Percentiles rank a stretch among this genome's conserved stretches.
phyloP scores from a whole-genome alignment of 208 protist species.

The Herpetomonas tarakana region DNA sequence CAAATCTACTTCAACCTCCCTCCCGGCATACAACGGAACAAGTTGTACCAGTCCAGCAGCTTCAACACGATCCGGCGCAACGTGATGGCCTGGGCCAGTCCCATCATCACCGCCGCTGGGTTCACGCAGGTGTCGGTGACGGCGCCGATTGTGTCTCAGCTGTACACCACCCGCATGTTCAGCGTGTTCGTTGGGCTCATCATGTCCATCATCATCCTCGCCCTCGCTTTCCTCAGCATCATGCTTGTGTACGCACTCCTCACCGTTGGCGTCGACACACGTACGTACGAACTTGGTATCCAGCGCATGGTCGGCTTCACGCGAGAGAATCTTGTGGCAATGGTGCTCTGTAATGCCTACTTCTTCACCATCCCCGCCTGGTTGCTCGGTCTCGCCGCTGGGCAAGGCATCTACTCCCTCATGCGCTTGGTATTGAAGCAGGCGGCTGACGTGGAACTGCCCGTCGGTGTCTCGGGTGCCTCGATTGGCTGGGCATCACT shows the following conservation, averaged over 20 bases:
- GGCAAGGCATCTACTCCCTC: constrained; percentile 47
- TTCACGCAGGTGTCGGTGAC: constrained; percentile 54
- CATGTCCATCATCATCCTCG: constrained; percentile 87
- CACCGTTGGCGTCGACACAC: constrained; percentile 90
- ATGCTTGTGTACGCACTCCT: constrained; percentile 95
- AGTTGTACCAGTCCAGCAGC: constrained; percentile 33
- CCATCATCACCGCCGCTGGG: constrained; percentile 50
- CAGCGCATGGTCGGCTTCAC: constrained; percentile 91
- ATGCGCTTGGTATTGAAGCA: constrained; percentile 32
- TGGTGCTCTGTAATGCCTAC: constrained; percentile 63
- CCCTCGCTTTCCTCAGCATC: constrained; percentile 82
- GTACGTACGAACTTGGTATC: constrained; percentile 94
- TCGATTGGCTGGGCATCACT: constrained; percentile 69
- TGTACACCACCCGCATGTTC: constrained; percentile 66
- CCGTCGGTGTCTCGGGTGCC: constrained; percentile 21
- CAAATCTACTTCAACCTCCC: constrained; percentile 51
- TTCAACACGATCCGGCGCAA: constrained; percentile 50
- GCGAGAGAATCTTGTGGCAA: constrained; percentile 34
- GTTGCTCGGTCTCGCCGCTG: constrained; percentile 60
- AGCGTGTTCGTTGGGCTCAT: constrained; percentile 88
- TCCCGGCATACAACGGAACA: constrained; percentile 15
- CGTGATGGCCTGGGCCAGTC: constrained; percentile 40
- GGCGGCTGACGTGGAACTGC: constrained; percentile 43
- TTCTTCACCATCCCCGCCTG: constrained; percentile 82
- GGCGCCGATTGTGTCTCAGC: constrained; percentile 44